Evolutionary conservation across 179 eudicot genomes (phyloP).

Genomic region (Actinidia arguta): DNA sequence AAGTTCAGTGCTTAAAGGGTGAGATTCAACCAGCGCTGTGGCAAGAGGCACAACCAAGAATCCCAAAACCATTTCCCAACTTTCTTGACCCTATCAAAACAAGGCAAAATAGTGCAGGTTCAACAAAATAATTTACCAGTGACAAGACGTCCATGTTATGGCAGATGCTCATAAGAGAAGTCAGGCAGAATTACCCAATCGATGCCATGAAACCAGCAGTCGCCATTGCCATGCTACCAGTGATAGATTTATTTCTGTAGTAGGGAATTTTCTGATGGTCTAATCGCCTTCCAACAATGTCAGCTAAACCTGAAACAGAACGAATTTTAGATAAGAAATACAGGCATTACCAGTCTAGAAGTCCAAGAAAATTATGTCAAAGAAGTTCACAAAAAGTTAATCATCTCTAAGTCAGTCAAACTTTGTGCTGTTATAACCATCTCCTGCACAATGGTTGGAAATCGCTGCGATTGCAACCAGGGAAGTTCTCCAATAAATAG

Average conservation of each 20-base stretch:
- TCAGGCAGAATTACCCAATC: constrained; percentile 53
- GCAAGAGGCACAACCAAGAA: constrained; percentile 70
- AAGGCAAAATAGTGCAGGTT: constrained; percentile 74
- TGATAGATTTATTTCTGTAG: constrained; percentile 77
- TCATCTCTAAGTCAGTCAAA: neutral
- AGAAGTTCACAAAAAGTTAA: neutral
- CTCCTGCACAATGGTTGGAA: constrained; percentile 95
- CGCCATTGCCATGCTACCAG: constrained; percentile 85
- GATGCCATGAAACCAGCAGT: constrained; percentile 82
- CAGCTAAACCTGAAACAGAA: constrained; percentile 75
- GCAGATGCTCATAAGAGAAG: neutral
- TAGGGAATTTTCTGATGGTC: constrained; percentile 73
- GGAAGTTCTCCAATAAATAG: constrained; percentile 82
- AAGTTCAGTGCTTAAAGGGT: constrained; percentile 72
- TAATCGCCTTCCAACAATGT: constrained; percentile 85
- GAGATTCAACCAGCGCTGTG: constrained; percentile 82
- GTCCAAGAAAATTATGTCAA: neutral
- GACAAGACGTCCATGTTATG: neutral
- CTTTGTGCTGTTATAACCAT: constrained; percentile 48
- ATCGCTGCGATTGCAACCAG: constrained; percentile 76
- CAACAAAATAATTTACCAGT: constrained; percentile 11
- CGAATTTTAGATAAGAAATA: neutral
- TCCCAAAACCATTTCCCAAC: constrained; percentile 62
- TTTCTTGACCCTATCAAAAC: constrained; percentile 72
- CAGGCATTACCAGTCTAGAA: neutral